Base-by-base conservation (phyloP, 768 basidiomycete genomes). In the Candolleomyces efflorescens region DNA sequence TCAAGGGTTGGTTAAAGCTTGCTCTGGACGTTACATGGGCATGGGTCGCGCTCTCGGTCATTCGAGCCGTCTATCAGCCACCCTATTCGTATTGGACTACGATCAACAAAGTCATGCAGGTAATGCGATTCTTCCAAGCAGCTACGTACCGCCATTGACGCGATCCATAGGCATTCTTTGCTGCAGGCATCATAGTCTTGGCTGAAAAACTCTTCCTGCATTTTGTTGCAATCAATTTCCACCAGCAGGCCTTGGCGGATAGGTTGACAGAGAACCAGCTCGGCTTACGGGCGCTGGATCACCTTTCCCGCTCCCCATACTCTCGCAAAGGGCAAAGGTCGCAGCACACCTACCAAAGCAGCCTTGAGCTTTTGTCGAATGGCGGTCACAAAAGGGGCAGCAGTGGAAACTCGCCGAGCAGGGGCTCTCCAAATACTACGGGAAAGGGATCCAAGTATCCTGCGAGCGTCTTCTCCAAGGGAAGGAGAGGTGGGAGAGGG, bases 191-290 rank as follows among this genome's bases (percentile, higher is more conserved):
- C 24, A 71, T 82, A 22, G 63, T 80, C 17, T 70, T 80, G 9
- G 67, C 68, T 6, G 78, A 81, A 53, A 80, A 79, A 67, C 68
- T 88, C 38, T 84, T 87, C 68, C 69, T 92, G 32, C 87, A 85
- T 63, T 84, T 85, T 59, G 83, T 91, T 46, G 89, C 90, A 26
- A 90, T 90, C 71, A 88, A 83, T 62, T 92, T 92, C 67, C 89
- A 92, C 67, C 79, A 83, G 61, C 87, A 82, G 55, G 88, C 89
- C 1, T 80, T 91, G 20, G 83, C 87, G 10, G 89, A 91, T 55
- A 84, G 89, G 38, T 71, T 91, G 15, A 73, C 76, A 7, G 88
- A 89, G 68, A 92, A 91, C 62, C 79, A 79, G 32, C 71, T 87
- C 38, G 90, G 85, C 9, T 73, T 92, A 27, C 83, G 79, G 63